Evolutionary conservation across 2,329 filamentous ascomycete genomes (phyloP).

Genomic region (Colletotrichum sp.): DNA sequence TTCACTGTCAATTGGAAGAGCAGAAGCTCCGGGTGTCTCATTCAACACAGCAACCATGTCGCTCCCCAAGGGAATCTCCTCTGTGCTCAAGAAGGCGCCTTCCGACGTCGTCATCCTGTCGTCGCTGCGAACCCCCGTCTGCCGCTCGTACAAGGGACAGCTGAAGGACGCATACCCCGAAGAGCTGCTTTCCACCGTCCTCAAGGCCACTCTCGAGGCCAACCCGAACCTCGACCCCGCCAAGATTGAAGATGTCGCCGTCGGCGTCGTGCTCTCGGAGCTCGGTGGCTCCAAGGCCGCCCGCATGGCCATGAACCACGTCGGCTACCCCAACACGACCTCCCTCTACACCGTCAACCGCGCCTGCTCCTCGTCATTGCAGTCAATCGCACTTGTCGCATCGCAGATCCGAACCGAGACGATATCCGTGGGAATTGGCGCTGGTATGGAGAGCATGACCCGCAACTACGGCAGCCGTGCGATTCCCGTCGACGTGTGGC

Average conservation of each 20-base stretch:
- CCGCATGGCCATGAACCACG: slow-evolving; percentile 88
- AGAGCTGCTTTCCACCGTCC: slow-evolving; percentile 76
- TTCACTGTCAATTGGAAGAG: neutral
- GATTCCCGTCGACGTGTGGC: slow-evolving; percentile 86
- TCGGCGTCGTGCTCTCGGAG: slow-evolving; percentile 90
- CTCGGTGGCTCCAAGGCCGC: slow-evolving; percentile 90
- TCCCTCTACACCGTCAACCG: slow-evolving; percentile 88
- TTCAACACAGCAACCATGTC: slow-evolving; percentile 42
- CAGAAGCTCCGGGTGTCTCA: neutral
- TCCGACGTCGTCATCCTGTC: slow-evolving; percentile 89
- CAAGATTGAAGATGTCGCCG: slow-evolving; percentile 78
- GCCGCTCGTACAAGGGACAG: slow-evolving; percentile 80
- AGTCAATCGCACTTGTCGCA: slow-evolving; percentile 77
- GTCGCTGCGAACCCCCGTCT: slow-evolving; percentile 87
- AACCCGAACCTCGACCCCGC: slow-evolving; percentile 75
- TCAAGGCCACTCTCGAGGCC: slow-evolving; percentile 71
- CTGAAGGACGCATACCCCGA: slow-evolving; percentile 92
- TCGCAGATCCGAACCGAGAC: slow-evolving; percentile 77
- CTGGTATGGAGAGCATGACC: slow-evolving; percentile 97
- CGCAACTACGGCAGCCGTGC: slow-evolving; percentile 84
- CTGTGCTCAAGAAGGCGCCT: slow-evolving; percentile 79
- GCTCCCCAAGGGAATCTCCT: slow-evolving; percentile 70
- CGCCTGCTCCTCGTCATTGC: slow-evolving; percentile 80
- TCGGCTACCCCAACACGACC: slow-evolving; percentile 75
- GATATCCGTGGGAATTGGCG: slow-evolving; percentile 78